Evolutionary conservation across 192 early-diverging fungal genomes (phyloP), one percentile per base, ranked within the genome.

Genomic region (Coemansia furcata): DNA sequence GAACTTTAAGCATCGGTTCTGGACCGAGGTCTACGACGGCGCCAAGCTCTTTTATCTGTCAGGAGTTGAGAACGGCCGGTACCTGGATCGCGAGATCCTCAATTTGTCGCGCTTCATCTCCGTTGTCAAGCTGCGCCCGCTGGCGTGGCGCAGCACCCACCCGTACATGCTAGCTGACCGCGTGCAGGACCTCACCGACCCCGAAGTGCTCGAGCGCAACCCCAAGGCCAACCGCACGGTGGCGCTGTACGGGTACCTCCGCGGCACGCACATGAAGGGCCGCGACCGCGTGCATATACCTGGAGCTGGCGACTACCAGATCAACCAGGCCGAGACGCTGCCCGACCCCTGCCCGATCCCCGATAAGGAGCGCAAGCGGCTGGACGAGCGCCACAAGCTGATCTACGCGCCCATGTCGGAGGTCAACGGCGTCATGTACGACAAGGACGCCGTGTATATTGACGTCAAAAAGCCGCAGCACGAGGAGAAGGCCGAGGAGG

Each of bases 21-120:
- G 98, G 98, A 97, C 98, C n/a, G 98, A 99, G 73, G 98, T 98
- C 62, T 97, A 99, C 76, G 92, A 99, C 67, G 98, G 98, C 21
- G 98, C 98, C 60, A 99, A 99, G 82, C 83, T 99, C 15, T 99
- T 99, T 67, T 98, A 98, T 69, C 84, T 99, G n/a, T 94, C 94
- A 4, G 96, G 98, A 29, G 84, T 98, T 23, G 93, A 97, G 78
- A 95, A 98, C 69, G 95, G 94, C 37, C 87, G 89, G 39, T 99
- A 99, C 74, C 86, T 92, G 30, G 95, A 97, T 70, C 90, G 89
- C 70, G 98, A 99, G 72, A 87, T 98, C 63, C 77, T 94, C 72
- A 99, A 99, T 76, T 70, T 99, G 39, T 94, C 94, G 39, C 86
- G 98, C 29, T 99, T 98, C 74, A 95, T 99, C 46, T 97, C 95